A percentile compares a stretch with the other conserved stretches of the same genome.
These are phyloP conservation scores for Neopestalotiopsis rosae DNA, from an alignment of 2,329 filamentous ascomycete species.

Conservation along the genomic window DNA sequence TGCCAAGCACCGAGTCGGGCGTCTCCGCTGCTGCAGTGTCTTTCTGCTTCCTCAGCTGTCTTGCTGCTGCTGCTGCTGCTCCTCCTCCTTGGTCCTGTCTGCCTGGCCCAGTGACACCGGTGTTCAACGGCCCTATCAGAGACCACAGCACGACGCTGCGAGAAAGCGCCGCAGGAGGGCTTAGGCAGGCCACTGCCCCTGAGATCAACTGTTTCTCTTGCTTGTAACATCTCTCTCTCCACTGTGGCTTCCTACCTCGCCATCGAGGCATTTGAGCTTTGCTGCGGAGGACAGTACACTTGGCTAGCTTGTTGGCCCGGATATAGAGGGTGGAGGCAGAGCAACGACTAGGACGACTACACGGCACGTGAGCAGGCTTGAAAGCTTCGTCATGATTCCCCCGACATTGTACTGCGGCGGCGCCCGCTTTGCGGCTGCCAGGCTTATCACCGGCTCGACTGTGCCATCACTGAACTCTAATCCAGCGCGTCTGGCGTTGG, in stretches of 20 bases:
- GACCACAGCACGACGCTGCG: neutral
- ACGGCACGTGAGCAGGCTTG: constrained; percentile 21
- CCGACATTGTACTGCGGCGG: constrained; percentile 1
- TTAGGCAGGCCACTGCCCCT: too few species aligned
- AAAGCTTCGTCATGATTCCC: constrained; percentile 6
- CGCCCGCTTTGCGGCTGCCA: neutral
- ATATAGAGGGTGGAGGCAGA: neutral
- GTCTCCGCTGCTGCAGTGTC: neutral
- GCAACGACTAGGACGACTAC: constrained; percentile 23
- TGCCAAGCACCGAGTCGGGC: too few species aligned
- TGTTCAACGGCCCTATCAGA: neutral
- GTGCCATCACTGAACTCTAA: constrained; percentile 13
- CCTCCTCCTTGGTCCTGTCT: neutral
- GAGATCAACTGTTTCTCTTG: too few species aligned
- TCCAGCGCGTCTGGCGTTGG: neutral
- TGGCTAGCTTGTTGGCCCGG: too few species aligned
- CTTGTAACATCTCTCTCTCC: too few species aligned
- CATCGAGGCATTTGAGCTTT: too few species aligned
- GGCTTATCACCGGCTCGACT: neutral
- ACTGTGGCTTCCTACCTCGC: too few species aligned
- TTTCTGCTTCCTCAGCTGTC: neutral
- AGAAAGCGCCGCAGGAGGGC: too few species aligned
- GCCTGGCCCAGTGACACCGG: neutral
- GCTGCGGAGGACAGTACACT: too few species aligned
- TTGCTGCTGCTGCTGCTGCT: neutral